A percentile compares a stretch with the other conserved stretches of the same genome.
phyloP scores from a whole-genome alignment of 768 basidiomycete genomes.

The Tricholoma sp. region DNA sequence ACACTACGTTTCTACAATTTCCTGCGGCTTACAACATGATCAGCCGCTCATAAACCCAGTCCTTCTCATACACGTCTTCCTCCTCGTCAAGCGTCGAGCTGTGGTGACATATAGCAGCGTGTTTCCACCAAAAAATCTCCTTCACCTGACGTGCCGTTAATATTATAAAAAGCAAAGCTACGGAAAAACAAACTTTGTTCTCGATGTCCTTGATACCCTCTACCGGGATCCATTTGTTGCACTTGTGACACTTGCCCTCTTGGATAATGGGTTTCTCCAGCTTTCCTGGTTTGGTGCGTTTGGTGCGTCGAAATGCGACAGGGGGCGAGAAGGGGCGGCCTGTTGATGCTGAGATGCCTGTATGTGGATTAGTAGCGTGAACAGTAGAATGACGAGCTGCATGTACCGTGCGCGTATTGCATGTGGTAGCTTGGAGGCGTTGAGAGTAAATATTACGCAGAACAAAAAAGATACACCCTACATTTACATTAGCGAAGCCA shows the following conservation, averaged over 20 bases:
- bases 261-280: conserved; percentile 54
- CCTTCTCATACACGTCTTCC: conserved; percentile 50
- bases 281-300: conserved; percentile 45
- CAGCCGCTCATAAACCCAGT: conserved; percentile 34
- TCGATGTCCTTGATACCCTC: conserved; percentile 74
- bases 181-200: conserved; percentile 49
- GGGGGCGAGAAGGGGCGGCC: conserved; percentile 79
- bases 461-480: conserved; percentile 14
- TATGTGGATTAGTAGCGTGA: neutral
- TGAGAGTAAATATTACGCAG: neutral
- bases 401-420: conserved; percentile 73
- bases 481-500: neutral
- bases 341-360: conserved; percentile 70
- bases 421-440: conserved; percentile 60
- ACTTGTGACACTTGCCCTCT: conserved; percentile 78
- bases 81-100: conserved; percentile 53
- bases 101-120: conserved; percentile 73
- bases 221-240: conserved; percentile 64
- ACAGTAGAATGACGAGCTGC: neutral
- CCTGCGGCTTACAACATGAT: neutral
- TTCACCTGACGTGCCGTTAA: conserved; percentile 44
- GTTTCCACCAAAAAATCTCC: conserved; percentile 85
- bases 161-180: neutral
- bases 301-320: conserved; percentile 46
- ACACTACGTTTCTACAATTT: neutral